A percentile compares a stretch with the other conserved stretches of the same genome.
These are phyloP conservation scores for Helichrysum umbraculigerum DNA, from an alignment of 129 eudicot genomes.

Conservation along the genomic window DNA sequence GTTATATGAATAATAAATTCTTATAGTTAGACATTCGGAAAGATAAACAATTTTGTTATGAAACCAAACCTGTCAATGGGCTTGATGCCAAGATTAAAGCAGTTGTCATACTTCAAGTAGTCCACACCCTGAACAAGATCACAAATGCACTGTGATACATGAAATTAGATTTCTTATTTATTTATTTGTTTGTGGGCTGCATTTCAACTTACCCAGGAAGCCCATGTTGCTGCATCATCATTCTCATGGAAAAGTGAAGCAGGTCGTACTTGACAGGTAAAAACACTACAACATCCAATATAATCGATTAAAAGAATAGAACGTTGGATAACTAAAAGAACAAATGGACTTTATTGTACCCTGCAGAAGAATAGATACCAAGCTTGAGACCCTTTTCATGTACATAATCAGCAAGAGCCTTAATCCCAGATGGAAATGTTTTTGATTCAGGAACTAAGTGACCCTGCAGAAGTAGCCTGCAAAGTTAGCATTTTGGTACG, in stretches of 20 bases:
- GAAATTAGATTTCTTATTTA: neutral
- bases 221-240: slow-evolving; percentile 81
- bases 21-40: neutral
- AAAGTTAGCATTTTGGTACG: neutral
- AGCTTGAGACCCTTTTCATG: slow-evolving; percentile 91
- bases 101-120: slow-evolving; percentile 97
- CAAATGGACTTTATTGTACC: slow-evolving; percentile 46
- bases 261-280: slow-evolving; percentile 94
- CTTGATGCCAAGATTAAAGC: slow-evolving; percentile 83
- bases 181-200: neutral
- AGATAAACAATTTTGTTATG: neutral
- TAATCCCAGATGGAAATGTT: slow-evolving; percentile 11
- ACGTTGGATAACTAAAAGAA: neutral
- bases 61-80: slow-evolving; percentile 67
- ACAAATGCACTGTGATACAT: slow-evolving; percentile 4
- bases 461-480: slow-evolving; percentile 1
- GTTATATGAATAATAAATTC: neutral
- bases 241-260: slow-evolving; percentile 86
- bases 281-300: slow-evolving; percentile 52
- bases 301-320: neutral
- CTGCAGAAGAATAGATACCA: slow-evolving; percentile 97
- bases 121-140: slow-evolving; percentile 67
- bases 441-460: slow-evolving; percentile 5
- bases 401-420: slow-evolving; percentile 71
- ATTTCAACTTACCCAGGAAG: slow-evolving; percentile 84